phyloP scores from a whole-genome alignment of 805 yeast genomes.

The Saccharomycopsis sp. region DNA sequence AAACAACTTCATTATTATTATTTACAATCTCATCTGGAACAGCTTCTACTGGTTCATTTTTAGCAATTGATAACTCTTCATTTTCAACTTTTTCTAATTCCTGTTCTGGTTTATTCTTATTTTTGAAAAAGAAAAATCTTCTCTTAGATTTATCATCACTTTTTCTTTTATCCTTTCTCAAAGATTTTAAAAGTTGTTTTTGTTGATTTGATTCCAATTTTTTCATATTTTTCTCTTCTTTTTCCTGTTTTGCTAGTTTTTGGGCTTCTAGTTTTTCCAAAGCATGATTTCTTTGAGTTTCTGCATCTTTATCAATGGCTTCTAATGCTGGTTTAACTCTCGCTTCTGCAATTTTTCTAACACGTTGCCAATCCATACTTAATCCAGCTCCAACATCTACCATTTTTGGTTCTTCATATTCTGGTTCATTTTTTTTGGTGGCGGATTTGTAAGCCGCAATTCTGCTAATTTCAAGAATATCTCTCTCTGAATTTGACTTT shows the following conservation, averaged over 20 bases:
- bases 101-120: too few relatives aligned
- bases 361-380: slow-evolving; percentile 4
- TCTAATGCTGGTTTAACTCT: slow-evolving; percentile 4
- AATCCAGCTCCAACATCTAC: slow-evolving; percentile 11
- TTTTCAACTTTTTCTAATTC: too few relatives aligned
- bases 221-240: too few relatives aligned
- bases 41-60: too few relatives aligned
- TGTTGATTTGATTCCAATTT: too few relatives aligned
- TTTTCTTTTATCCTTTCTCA: not conserved
- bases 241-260: too few relatives aligned
- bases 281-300: not conserved
- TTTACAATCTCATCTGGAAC: too few relatives aligned
- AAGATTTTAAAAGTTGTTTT: not conserved
- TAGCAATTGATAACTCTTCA: too few relatives aligned
- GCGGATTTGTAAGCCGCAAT: not conserved
- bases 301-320: not conserved
- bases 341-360: slow-evolving; percentile 7
- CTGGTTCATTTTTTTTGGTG: not conserved
- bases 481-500: too few relatives aligned
- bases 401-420: not conserved
- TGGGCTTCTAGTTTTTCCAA: not conserved
- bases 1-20: too few relatives aligned
- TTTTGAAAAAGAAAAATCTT: too few relatives aligned
- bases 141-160: too few relatives aligned
- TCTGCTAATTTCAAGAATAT: not conserved